Conservation (phyloP, 352 stramenopile genomes). For the Phytopythium sindhum region DNA sequence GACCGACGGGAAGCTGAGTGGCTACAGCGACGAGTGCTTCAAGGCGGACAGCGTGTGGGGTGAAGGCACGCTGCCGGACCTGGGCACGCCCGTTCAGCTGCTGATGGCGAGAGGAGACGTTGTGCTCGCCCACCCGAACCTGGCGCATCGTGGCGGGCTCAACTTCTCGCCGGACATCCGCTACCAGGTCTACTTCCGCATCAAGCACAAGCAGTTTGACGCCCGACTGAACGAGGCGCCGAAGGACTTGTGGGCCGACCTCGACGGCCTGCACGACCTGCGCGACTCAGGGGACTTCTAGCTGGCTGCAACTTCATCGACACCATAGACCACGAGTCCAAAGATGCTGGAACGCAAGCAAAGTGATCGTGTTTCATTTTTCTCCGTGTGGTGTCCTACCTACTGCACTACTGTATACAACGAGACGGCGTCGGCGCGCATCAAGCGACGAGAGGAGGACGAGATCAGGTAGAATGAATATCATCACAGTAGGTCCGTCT, state of each 20-base stretch:
- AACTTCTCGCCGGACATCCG: conserved; percentile 82
- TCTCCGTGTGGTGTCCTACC: background rate
- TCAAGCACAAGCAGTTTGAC: conserved; percentile 66
- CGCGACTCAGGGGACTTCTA: background rate
- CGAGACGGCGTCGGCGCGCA: background rate
- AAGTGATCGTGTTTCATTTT: background rate
- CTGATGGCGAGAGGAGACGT: conserved; percentile 54
- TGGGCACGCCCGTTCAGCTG: conserved; percentile 60
- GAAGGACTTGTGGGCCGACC: conserved; percentile 45
- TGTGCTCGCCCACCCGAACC: conserved; percentile 69
- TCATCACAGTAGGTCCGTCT: background rate
- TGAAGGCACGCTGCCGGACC: conserved; percentile 60
- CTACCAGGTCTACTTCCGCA: conserved; percentile 82
- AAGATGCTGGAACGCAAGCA: background rate
- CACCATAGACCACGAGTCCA: background rate
- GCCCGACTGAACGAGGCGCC: conserved; percentile 21
- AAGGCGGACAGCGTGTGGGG: conserved; percentile 73
- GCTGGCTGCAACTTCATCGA: background rate
- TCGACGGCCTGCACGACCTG: conserved; percentile 44
- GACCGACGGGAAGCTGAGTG: conserved; percentile 46
- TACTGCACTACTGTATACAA: conserved; percentile 4
- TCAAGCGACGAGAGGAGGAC: background rate
- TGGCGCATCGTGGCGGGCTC: conserved; percentile 69
- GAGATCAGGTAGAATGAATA: background rate
- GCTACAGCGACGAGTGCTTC: conserved; percentile 57